phyloP scores from a whole-genome alignment of 1,139 yeast genomes.

The Arxiozyma slooffiae region DNA sequence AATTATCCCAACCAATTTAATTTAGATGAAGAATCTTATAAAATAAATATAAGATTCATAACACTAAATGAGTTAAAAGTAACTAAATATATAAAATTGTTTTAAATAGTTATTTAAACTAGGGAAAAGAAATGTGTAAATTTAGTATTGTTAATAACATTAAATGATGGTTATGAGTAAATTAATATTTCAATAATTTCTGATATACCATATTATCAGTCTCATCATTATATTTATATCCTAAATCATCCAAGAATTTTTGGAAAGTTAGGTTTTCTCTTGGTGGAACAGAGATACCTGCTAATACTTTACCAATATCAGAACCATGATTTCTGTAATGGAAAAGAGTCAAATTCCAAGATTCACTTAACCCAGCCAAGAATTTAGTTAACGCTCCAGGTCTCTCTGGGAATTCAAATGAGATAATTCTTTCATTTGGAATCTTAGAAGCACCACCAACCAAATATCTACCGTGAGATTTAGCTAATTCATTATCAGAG shows the following conservation, averaged over 20 bases:
- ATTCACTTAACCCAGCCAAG: slow-evolving; percentile 55
- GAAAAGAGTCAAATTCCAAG: slow-evolving; percentile 89
- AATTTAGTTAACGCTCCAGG: slow-evolving; percentile 88
- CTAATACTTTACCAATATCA: slow-evolving; percentile 83
- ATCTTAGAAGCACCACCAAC: slow-evolving; percentile 79
- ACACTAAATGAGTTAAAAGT: not conserved
- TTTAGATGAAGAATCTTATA: too few species aligned
- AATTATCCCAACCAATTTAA: not conserved
- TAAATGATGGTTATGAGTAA: not conserved
- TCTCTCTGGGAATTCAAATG: slow-evolving; percentile 93
- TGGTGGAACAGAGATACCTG: slow-evolving; percentile 80
- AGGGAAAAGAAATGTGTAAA: not conserved
- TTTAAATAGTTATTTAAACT: not conserved
- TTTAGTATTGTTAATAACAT: too few species aligned
- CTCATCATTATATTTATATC: slow-evolving; percentile 73
- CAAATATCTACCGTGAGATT: slow-evolving; percentile 88
- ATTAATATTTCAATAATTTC: slow-evolving; percentile 46
- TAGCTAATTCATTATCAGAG: slow-evolving; percentile 87
- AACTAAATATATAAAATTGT: too few species aligned
- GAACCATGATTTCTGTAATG: slow-evolving; percentile 96
- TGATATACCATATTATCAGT: slow-evolving; percentile 75
- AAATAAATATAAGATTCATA: not conserved
- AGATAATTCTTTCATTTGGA: slow-evolving; percentile 62
- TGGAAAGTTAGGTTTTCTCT: slow-evolving; percentile 56
- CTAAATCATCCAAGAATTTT: slow-evolving; percentile 57